These are phyloP conservation scores for Cryomyces minteri DNA, from an alignment of 495 filamentous ascomycete genomes.

Conservation along the genomic window DNA sequence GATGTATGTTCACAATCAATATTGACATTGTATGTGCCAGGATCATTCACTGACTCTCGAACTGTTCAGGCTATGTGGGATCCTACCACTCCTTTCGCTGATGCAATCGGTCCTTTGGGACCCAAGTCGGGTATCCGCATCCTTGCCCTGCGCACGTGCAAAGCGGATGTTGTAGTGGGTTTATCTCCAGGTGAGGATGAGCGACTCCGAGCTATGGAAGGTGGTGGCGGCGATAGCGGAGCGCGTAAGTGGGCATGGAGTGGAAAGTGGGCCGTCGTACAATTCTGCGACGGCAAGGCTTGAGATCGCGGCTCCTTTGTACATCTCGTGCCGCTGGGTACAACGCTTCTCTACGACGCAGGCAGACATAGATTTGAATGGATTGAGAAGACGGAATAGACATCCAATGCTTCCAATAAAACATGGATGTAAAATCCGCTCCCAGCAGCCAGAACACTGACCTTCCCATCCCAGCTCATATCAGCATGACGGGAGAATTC, in stretches of 20 bases:
- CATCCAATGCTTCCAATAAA: too few species aligned
- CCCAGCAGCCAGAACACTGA: too few species aligned
- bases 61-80: conserved; percentile 32
- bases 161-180: conserved; percentile 22
- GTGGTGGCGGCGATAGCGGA: conserved; percentile 21
- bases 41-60: not conserved
- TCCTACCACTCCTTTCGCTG: not conserved
- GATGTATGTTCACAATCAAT: conserved; percentile 41
- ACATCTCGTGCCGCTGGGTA: too few species aligned
- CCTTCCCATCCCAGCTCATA: too few species aligned
- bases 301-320: too few species aligned
- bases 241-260: conserved; percentile 17
- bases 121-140: not conserved
- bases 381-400: too few species aligned
- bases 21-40: not conserved
- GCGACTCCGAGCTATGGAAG: conserved; percentile 44
- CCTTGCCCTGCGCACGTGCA: conserved; percentile 1
- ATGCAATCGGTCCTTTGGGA: conserved; percentile 3
- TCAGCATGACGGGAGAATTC: too few species aligned
- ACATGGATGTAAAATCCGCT: too few species aligned
- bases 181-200: conserved; percentile 65
- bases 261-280: conserved; percentile 91
- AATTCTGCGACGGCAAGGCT: conserved; percentile 48
- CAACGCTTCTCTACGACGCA: too few species aligned
- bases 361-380: too few species aligned